phyloP scores from a whole-genome alignment of 2,329 filamentous ascomycete species.

The Colletotrichum truncatum region DNA sequence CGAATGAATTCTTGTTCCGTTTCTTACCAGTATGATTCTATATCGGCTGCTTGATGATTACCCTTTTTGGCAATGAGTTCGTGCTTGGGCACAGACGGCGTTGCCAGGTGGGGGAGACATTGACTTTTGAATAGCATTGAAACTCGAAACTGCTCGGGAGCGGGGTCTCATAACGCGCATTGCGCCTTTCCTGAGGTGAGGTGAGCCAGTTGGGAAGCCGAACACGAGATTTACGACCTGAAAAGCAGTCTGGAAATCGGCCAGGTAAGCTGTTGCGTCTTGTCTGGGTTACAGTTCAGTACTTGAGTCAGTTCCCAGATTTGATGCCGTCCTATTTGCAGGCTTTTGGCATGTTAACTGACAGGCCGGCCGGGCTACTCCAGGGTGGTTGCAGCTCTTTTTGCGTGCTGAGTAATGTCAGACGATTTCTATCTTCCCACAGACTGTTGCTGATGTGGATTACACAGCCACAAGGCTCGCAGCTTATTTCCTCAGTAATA shows the following conservation, averaged over 20 bases:
- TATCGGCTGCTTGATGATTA: background rate
- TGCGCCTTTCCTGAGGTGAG: background rate
- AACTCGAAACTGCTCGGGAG: background rate
- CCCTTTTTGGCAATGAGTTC: conserved; percentile 5
- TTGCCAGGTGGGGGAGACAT: background rate
- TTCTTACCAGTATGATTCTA: too few species aligned
- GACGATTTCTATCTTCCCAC: too few species aligned
- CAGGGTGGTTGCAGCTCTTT: background rate
- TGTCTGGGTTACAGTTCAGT: background rate
- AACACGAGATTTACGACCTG: conserved; percentile 2
- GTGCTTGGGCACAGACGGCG: conserved; percentile 17
- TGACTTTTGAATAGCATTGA: conserved; percentile 1
- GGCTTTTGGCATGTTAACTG: background rate
- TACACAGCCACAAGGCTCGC: background rate
- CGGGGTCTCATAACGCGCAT: background rate
- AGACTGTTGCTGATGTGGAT: background rate
- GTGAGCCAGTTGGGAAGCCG: background rate
- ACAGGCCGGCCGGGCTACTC: background rate
- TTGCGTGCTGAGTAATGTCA: background rate
- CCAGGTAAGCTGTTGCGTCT: background rate
- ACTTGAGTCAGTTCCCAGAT: background rate
- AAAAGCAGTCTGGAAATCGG: background rate
- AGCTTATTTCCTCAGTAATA: too few species aligned
- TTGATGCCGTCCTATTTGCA: background rate
- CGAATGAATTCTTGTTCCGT: too few species aligned